Evolutionary conservation across 2,329 filamentous ascomycete genomes (phyloP).

Genomic region (Cordyceps farinosa): DNA sequence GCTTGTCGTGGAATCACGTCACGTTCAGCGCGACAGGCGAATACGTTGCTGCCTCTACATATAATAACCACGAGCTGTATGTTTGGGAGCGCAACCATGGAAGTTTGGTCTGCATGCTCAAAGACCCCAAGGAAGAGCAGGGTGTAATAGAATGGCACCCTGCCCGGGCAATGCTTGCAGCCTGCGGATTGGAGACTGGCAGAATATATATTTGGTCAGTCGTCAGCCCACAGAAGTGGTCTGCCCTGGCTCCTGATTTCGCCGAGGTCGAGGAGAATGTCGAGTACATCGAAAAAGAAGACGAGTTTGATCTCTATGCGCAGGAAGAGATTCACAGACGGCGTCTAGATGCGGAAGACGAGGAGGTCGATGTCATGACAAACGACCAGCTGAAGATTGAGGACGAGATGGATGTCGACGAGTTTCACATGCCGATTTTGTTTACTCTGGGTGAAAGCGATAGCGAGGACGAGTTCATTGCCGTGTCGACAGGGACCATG

Average conservation of each 20-base stretch:
- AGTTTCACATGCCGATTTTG: conserved; percentile 91
- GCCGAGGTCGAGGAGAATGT: conserved; percentile 97
- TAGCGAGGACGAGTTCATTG: conserved; percentile 82
- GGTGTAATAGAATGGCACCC: conserved; percentile 98
- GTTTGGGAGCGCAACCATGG: conserved; percentile 95
- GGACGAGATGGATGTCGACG: conserved; percentile 51
- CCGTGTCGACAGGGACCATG: conserved; percentile 74
- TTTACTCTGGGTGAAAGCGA: conserved; percentile 91
- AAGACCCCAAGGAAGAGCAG: conserved; percentile 94
- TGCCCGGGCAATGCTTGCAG: conserved; percentile 77
- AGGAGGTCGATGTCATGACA: conserved; percentile 85
- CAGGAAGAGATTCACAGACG: conserved; percentile 92
- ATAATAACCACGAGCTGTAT: conserved; percentile 98
- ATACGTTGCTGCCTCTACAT: conserved; percentile 93
- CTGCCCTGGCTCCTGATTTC: conserved; percentile 92
- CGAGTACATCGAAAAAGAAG: conserved; percentile 90
- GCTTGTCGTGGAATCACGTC: conserved; percentile 93
- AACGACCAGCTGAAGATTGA: conserved; percentile 60
- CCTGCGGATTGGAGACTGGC: conserved; percentile 88
- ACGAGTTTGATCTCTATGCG: conserved; percentile 97
- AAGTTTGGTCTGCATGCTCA: conserved; percentile 92
- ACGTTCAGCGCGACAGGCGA: conserved; percentile 92
- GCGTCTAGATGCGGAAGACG: conserved; percentile 85
- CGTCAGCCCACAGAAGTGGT: conserved; percentile 93
- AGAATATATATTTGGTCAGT: conserved; percentile 96